phyloP scores from a whole-genome alignment of 495 filamentous ascomycete species.

The Aspergillus homomorphus region DNA sequence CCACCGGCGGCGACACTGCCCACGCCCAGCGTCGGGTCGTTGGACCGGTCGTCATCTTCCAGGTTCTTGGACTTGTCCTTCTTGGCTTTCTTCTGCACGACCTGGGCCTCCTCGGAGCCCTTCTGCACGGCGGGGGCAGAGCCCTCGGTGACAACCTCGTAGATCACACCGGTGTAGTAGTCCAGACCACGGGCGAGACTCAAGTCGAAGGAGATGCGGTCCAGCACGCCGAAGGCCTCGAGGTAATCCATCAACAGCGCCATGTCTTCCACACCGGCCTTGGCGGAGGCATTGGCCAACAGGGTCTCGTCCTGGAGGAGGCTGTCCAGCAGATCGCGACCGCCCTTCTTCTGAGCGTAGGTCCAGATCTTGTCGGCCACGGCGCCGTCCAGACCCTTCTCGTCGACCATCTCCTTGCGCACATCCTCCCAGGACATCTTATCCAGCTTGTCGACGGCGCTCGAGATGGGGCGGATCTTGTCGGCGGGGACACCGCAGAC shows the following conservation, averaged over 20 bases:
- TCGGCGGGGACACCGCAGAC: slow-evolving; percentile 85
- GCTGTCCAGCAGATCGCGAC: slow-evolving; percentile 63
- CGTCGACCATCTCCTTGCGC: slow-evolving; percentile 85
- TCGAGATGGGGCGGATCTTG: slow-evolving; percentile 82
- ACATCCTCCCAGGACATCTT: slow-evolving; percentile 91
- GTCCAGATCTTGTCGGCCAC: slow-evolving; percentile 83
- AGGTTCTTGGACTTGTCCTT: slow-evolving; percentile 54
- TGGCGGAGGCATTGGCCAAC: slow-evolving; percentile 64
- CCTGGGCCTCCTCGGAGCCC: slow-evolving; percentile 44
- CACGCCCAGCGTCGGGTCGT: slow-evolving; percentile 78
- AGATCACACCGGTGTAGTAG: slow-evolving; percentile 91
- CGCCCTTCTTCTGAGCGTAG: slow-evolving; percentile 69
- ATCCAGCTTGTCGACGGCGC: slow-evolving; percentile 93
- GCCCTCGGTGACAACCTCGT: slow-evolving; percentile 83
- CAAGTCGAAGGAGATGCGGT: slow-evolving; percentile 76
- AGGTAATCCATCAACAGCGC: slow-evolving; percentile 76
- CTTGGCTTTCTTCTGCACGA: slow-evolving; percentile 53
- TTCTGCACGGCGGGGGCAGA: slow-evolving; percentile 59
- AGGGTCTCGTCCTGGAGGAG: slow-evolving; percentile 62
- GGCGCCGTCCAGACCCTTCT: slow-evolving; percentile 73
- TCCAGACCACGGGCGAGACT: slow-evolving; percentile 82
- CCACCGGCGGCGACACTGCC: slow-evolving; percentile 88
- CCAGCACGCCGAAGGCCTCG: slow-evolving; percentile 66
- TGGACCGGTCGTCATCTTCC: slow-evolving; percentile 75
- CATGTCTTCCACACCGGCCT: slow-evolving; percentile 80